Evolutionary conservation across 2,329 filamentous ascomycete species (phyloP), one percentile per base, ranked within the genome.

Genomic region (Aspergillus nomiae): DNA sequence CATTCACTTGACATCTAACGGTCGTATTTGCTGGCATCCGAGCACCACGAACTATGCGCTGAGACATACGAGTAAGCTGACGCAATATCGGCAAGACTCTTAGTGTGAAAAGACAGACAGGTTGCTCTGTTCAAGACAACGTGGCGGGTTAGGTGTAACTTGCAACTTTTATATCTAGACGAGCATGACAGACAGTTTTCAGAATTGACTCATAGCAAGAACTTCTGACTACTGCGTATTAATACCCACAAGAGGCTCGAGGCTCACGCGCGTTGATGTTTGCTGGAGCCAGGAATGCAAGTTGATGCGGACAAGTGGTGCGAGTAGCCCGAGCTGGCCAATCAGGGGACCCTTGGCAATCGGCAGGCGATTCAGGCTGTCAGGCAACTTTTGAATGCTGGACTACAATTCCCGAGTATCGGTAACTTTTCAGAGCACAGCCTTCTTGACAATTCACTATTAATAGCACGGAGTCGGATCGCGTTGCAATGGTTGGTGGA

Each of bases 341-440:
- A 58, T 58, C 56, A 48, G 32, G 30, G 8, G 56, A 41, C 45
- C 32, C 46, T 3, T 53, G 36, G 43, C 54, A 36, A 11, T 41
- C 54, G 54, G 54, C 38, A 57, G 55, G 55, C 36, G 26, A 57
- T 56, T 59, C 54, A 59, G 58, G 58, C 34, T 36, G 58, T 59
- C 58, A 59, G 58, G 58, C 58, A 59, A 59, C 58, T 38, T 38
- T 32, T 10, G 12, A 55, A 55, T 55, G 21, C 55, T 45, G 21
- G n/a, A 41, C 36, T 46, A 21, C 21, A 4, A 48, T 21, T 45
- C 14, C 19, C 19, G 24, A 32, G 10, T 56, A 57, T 57, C 14
- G 26, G 26, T 55, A 38, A 43, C 14, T 57, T 30, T 58, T 43
- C 41, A 58, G 28, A 48, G 45, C 41, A 45, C 45, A 48, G 56